These are phyloP conservation scores for Capsicum rhomboideum DNA, from an alignment of 257 asterid genomes.

Conservation along the genomic window DNA sequence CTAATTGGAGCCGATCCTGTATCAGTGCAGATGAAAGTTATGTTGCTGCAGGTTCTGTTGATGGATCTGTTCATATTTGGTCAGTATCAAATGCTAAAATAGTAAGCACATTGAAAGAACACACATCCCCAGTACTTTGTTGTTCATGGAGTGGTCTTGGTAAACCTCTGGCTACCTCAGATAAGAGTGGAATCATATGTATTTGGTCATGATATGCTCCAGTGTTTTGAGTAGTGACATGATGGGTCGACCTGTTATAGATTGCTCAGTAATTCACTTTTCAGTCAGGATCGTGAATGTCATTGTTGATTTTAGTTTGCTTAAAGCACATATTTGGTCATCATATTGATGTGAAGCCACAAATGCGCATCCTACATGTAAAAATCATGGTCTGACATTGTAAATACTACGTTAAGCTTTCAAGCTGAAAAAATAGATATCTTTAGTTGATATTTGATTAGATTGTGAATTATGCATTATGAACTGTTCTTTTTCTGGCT, in stretches of 20 bases:
- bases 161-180: constrained; percentile 73
- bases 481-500: neutral
- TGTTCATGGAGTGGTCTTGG: constrained; percentile 88
- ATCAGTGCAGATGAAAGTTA: constrained; percentile 78
- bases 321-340: neutral
- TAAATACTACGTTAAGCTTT: neutral
- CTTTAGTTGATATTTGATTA: neutral
- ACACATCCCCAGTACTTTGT: constrained; percentile 55
- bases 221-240: neutral
- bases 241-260: neutral
- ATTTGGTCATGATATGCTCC: constrained; percentile 41
- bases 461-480: neutral
- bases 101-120: constrained; percentile 80
- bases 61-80: constrained; percentile 87
- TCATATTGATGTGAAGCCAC: neutral
- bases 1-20: constrained; percentile 93
- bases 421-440: neutral
- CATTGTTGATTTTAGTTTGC: neutral
- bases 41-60: constrained; percentile 83
- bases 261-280: neutral
- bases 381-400: neutral
- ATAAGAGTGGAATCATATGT: constrained; percentile 68
- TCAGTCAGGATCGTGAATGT: neutral
- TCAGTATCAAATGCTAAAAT: constrained; percentile 49
- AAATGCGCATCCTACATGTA: neutral